These are phyloP conservation scores for Ehretia macrophylla DNA, from an alignment of 257 asterid genomes.

Conservation along the genomic window DNA sequence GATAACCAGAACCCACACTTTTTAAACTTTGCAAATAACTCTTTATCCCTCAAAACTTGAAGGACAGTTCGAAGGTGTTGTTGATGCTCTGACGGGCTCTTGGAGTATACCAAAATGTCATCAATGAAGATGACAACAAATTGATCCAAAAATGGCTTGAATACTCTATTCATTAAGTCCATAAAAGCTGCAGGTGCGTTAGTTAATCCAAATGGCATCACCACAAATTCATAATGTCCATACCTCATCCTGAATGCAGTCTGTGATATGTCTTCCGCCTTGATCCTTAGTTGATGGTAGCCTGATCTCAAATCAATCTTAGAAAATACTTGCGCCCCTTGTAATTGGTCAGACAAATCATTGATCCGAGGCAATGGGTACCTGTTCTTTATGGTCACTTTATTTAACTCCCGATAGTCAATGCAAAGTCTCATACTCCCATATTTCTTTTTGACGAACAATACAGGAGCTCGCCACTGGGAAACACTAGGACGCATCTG, in stretches of 20 bases:
- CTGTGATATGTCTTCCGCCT: neutral
- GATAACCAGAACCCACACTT: neutral
- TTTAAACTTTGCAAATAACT: neutral
- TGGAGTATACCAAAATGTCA: neutral
- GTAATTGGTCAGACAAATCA: neutral
- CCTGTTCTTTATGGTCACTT: neutral
- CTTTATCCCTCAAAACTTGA: neutral
- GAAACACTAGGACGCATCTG: neutral
- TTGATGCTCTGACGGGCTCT: neutral
- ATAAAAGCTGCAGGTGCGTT: neutral
- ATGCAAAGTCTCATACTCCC: neutral
- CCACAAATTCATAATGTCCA: neutral
- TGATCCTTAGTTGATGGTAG: neutral
- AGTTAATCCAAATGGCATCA: neutral
- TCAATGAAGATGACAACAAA: neutral
- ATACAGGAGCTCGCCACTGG: neutral
- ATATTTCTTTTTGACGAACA: slow-evolving; percentile 2
- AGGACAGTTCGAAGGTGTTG: neutral
- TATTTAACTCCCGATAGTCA: neutral
- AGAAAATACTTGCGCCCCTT: neutral
- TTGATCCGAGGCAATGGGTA: neutral
- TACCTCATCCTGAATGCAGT: neutral
- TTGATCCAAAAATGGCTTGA: neutral
- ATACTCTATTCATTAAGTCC: neutral
- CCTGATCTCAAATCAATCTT: neutral